A percentile compares a stretch with the other conserved stretches of the same genome.
Evolutionary conservation across 108 stramenopile species (phyloP).

Genomic region (Nitzschia putrida): DNA sequence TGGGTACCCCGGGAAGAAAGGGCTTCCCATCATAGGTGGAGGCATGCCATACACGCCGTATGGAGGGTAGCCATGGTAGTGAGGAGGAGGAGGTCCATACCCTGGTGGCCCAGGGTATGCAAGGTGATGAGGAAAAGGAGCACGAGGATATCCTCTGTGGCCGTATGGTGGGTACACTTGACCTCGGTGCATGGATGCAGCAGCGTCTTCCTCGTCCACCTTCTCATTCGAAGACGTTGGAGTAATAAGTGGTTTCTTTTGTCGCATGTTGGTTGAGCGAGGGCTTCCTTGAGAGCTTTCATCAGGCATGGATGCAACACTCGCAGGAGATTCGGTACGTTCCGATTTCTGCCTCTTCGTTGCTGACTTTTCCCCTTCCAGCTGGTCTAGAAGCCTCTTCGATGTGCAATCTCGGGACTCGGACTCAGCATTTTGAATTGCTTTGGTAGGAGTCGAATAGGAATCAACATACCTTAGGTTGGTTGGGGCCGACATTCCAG

Average conservation of each 20-base stretch:
- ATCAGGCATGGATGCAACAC: not conserved
- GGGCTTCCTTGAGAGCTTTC: not conserved
- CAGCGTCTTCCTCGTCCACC: conserved; percentile 15
- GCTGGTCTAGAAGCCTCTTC: conserved; percentile 4
- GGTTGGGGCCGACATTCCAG: not conserved
- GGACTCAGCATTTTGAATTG: not conserved
- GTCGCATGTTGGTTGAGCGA: not conserved
- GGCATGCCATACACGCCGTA: conserved; percentile 7
- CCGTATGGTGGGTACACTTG: conserved; percentile 2
- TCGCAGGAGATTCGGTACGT: not conserved
- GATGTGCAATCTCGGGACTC: conserved; percentile 4
- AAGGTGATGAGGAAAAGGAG: conserved; percentile 18
- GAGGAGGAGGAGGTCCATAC: conserved; percentile 13
- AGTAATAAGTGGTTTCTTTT: conserved; percentile 26
- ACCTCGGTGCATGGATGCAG: not conserved
- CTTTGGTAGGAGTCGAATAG: conserved; percentile 15
- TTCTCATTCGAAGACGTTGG: conserved; percentile 22
- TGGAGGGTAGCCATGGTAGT: conserved; percentile 1
- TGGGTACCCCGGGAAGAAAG: conserved; percentile 16
- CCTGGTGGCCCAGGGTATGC: conserved; percentile 16
- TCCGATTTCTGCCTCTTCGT: not conserved
- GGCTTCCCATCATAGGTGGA: not conserved
- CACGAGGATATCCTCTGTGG: conserved; percentile 10
- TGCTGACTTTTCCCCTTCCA: not conserved
- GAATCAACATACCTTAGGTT: conserved; percentile 11